Evolutionary conservation across 169 alveolate species (phyloP), one percentile per base, ranked within the genome.

Genomic region (Perkinsus marinus): DNA sequence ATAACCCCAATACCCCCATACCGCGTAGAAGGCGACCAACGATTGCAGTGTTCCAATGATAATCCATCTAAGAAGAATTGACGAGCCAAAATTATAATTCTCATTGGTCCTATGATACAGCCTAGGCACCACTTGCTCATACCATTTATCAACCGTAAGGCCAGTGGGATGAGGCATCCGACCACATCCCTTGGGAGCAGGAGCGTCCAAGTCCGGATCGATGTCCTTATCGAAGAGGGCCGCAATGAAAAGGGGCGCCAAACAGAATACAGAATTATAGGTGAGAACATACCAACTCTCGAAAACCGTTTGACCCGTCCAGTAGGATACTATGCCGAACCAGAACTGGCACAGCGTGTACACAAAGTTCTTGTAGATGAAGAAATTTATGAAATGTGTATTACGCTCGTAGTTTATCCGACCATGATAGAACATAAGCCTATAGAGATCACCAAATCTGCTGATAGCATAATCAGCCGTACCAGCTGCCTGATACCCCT

Each of bases 401-500:
- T 57, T 57, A 2, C 79, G 26, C 34, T 57, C 79, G 34, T 57
- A 57, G 79, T 57, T 57, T 19, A 57, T 57, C 89, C 97, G 95
- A 30, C 98, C 98, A 93, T 97, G 98, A 68, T 95, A 95, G 89
- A 95, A 95, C 34, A 97, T 94, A 57, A 97, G 94, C 68, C 96
- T 96, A 57, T 94, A 95, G 69, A 97, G 95, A 92, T 95, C 96
- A 90, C 97, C 93, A 93, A 97, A 97, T 93, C 96, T 96, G 16
- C 97, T 95, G 39, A 97, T 95, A 6, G 96, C 97, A 89, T 95
- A 96, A 68, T 97, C 98, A 2, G 98, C 95, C 5, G 96, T 93
- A 91, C 95, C 93, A 36, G 94, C 94, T 0, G 98, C 98, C 93
- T 97, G 98, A 91, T 96, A 92, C 10, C 99, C 99, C 94, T 98